Evolutionary conservation across 2,329 filamentous ascomycete species (phyloP), one percentile per base, ranked within the genome.

Genomic region (Rugonectria rugulosa): DNA sequence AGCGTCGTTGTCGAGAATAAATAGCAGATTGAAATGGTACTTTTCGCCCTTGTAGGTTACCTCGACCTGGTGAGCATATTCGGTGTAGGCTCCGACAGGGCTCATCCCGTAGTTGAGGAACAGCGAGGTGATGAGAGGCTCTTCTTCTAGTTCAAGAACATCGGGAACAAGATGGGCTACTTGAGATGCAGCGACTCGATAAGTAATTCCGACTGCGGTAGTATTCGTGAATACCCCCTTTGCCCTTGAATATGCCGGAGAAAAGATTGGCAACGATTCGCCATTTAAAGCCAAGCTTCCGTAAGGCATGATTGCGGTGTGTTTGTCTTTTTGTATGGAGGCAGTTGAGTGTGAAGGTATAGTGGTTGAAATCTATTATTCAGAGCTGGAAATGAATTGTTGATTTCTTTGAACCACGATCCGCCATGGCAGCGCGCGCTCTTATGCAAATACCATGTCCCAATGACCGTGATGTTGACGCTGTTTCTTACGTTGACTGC

Each of bases 1-100:
- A 4, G 50, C 44, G 19, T 54, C 55, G 44, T 57, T 57, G 32
- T 57, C 55, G 17, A 57, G 44, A 21, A 57, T 29, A 26, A 57
- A 48, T 23, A 54, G 34, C 10, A 57, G 38, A 9, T 49, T 44
- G 37, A 41, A 57, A 14, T 54, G 38, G 15, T 40, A 57, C 27
- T 49, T 54, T 12, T 57, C 44, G 11, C 50, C 55, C 17, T 45
- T 32, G 44, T 54, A 57, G 3, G 26, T 53, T 5, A 57, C 55
- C 26, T 57, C 50, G 21, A 57, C 55, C 17, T 57, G 55, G 6
- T 54, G 50, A 27, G 45, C 55, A 12, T 45, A 57, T 27, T 57
- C 54, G 20, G 11, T 54, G 19, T 57, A 57, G 8, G 38, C n/a
- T 9, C 50, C 54, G 8, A 45, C 32, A 11, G 32, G 40, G 19